Conservation (phyloP, 345 rosid genomes). For the Sonneratia caseolaris region DNA sequence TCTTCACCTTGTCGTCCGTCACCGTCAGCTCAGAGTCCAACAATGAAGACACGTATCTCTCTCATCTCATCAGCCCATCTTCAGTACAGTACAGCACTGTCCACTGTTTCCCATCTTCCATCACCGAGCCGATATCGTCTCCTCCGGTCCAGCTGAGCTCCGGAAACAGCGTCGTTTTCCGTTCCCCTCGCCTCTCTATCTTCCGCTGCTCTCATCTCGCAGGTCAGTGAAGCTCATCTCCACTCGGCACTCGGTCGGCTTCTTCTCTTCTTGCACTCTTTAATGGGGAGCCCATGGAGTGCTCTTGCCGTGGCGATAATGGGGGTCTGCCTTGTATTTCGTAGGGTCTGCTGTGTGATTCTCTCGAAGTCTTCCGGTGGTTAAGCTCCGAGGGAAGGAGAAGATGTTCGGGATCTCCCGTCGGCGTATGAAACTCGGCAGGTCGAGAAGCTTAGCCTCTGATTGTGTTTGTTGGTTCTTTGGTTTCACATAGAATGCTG, state of each 20-base stretch:
- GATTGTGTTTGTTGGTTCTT: neutral
- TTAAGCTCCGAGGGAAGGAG: conserved; percentile 10
- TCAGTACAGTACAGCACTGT: neutral
- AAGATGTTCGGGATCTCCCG: conserved; percentile 79
- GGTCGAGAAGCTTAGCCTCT: conserved; percentile 30
- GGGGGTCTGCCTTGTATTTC: neutral
- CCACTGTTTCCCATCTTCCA: neutral
- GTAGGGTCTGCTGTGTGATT: neutral
- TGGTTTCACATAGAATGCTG: conserved; percentile 4
- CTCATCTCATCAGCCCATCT: too few relatives aligned
- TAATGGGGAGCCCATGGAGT: neutral
- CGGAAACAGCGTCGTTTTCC: neutral
- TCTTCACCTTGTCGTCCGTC: neutral
- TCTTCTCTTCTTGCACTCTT: neutral
- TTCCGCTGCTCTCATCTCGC: neutral
- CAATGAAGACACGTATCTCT: neutral
- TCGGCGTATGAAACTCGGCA: conserved; percentile 86
- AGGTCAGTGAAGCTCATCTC: conserved; percentile 3
- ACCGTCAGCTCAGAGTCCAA: neutral
- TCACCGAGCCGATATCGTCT: neutral
- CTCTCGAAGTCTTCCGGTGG: conserved; percentile 6
- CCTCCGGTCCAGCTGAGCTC: too few relatives aligned
- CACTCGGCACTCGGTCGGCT: neutral
- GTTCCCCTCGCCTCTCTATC: neutral
- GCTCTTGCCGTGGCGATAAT: neutral